Evolutionary conservation across 345 rosid genomes (phyloP), one percentile per base, ranked within the genome.

Genomic region (Gossypium australe): DNA sequence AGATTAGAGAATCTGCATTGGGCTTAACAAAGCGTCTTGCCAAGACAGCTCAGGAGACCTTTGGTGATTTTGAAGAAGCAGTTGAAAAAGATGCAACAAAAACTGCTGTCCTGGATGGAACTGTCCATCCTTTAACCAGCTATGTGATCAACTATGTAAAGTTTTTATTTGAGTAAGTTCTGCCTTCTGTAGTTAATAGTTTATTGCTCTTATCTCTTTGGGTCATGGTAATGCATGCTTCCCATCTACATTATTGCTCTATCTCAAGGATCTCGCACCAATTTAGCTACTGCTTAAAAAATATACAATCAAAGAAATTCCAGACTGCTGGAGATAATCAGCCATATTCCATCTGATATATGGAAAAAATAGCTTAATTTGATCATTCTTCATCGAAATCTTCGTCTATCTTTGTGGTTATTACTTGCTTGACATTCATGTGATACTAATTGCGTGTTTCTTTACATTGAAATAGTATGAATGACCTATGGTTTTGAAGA

Each of bases 21-120:
- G 92, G 94, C 70, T 86, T 95, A 88, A 93, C 97, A 62, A 93
- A 90, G 79, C 56, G 90, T 78, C 94, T 95, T 65, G 98, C 98
- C 11, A 92, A 88, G 80, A 93, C 98, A 64, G 96, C 96, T 81
- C 93, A 93, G 81, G 97, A 93, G 66, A 93, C 99, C 76, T 93
- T 93, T 75, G 97, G 99, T 79, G 99, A 93, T 91, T 95, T 95
- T 58, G 97, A 91, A 87, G 98, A 91, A 84, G 98, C 96, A 20
- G 98, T 95, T 81, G 99, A 93, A 79, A 95, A 91, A 80, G 99
- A 95, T 84, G 94, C 99, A 9, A 93, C 99, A 71, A 93, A 90
- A 82, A 95, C 94, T 14, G 93, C 92, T 67, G 99, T 93, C 49
- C 76, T 78, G 53, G 99, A 95, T 81, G 99, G 99, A 69, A 95